Evolutionary conservation across 2,329 filamentous ascomycete genomes (phyloP).

Genomic region (Samsoniella hepiali): DNA sequence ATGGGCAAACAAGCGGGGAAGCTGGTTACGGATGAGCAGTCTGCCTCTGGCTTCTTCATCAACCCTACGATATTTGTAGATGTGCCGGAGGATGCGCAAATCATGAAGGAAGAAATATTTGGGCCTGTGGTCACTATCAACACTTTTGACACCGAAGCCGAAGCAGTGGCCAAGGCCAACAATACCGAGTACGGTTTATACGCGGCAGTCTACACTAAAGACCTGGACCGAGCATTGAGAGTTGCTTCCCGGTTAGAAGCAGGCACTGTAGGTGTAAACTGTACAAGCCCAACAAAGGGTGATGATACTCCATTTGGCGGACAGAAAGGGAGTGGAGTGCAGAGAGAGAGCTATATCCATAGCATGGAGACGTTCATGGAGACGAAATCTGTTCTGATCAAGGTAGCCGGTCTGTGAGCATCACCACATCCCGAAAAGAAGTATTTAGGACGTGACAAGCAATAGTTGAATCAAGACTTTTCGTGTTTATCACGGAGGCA

Average conservation of each 20-base stretch:
- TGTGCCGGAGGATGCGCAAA: constrained; percentile 29
- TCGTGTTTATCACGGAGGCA: background rate
- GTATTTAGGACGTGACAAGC: too few relatives aligned
- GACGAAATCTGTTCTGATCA: constrained; percentile 25
- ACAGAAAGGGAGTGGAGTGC: constrained; percentile 23
- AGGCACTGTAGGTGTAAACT: constrained; percentile 60
- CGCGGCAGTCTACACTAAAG: constrained; percentile 54
- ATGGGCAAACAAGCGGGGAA: constrained; percentile 40
- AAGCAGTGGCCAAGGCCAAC: constrained; percentile 33
- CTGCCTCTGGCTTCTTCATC: constrained; percentile 11
- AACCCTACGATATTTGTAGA: background rate
- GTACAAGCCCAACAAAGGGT: constrained; percentile 29
- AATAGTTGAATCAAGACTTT: background rate
- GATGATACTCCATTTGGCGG: constrained; percentile 25
- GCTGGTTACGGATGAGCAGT: constrained; percentile 2
- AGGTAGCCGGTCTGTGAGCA: constrained; percentile 7
- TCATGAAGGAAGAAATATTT: constrained; percentile 62
- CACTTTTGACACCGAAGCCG: constrained; percentile 35
- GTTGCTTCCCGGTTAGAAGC: constrained; percentile 53
- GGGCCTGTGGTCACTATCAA: constrained; percentile 60
- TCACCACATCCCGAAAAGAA: too few relatives aligned
- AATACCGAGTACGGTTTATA: constrained; percentile 54
- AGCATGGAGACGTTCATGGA: constrained; percentile 24
- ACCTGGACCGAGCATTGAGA: constrained; percentile 44
- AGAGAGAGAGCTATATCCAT: constrained; percentile 22